Evolutionary conservation across 2,329 filamentous ascomycete species (phyloP), one percentile per base, ranked within the genome.

Genomic region (Aciculosporium take): DNA sequence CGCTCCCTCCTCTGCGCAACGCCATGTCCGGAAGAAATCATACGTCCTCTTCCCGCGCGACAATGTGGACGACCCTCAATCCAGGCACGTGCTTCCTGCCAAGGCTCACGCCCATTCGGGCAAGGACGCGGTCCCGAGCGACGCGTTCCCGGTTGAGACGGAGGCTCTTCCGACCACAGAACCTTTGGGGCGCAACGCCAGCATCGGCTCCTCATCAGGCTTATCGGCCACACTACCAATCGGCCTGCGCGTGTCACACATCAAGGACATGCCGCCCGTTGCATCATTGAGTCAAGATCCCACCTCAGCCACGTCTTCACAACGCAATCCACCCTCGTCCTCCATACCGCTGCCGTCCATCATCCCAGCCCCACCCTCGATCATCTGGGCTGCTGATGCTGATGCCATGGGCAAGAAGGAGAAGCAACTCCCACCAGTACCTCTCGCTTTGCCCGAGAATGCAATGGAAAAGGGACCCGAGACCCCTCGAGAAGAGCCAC

Each of bases 191-290:
- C 12, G 27, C 21, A 35, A 72, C 51, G 62, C 64, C 15, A 68
- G 78, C 34, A 67, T 75, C 44, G 77, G 76, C 5, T 77, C 76
- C 5, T 84, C 79, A 1, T 65, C 76, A 32, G 67, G 66, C 13
- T 83, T 79, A 34, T 74, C 74, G 8, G 78, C 78, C 20, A 84
- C 79, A 0, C 79, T 84, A 9, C 79, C 83, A 53, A 84, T 84
- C 39, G 80, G 79, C 1, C 64, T 84, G 13, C 72, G 80, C 9
- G 65, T 84, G 42, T 84, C 79, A 21, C 75, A 69, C 41, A 67
- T 72, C 25, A 61, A 68, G 12, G 69, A 74, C 47, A 66, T 74
- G 46, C 58, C 62, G 1, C 61, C 49, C 7, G 33, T 51, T 15
- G 50, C 49, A 8, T 46, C 55, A 0, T 47, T 41, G 21, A 46